These are phyloP conservation scores for Suhomyces yuchorum DNA, from an alignment of 1,139 yeast genomes.

Conservation along the genomic window DNA sequence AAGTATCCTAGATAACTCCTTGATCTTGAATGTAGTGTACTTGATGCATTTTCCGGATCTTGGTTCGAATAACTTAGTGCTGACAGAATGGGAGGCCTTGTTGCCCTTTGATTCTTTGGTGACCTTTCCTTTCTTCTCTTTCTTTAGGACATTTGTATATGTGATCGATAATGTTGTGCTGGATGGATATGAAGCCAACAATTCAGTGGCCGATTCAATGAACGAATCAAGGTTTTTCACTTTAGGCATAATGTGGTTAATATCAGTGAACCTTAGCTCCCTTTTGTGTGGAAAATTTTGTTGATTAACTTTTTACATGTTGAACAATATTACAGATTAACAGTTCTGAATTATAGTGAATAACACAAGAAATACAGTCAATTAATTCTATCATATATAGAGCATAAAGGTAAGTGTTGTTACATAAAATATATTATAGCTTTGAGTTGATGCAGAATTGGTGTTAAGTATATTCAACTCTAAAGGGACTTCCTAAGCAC, in stretches of 20 bases:
- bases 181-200: constrained; percentile 42
- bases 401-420: not conserved
- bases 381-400: not conserved
- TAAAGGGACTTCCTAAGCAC: no score
- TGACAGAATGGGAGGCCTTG: constrained; percentile 42
- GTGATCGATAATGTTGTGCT: constrained; percentile 44
- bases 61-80: constrained; percentile 74
- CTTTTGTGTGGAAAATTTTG: constrained; percentile 8
- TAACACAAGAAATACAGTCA: not conserved
- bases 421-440: no score
- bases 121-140: constrained; percentile 26
- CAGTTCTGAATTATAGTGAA: not conserved
- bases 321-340: not conserved
- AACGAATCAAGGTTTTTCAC: constrained; percentile 33
- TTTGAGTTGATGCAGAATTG: no score
- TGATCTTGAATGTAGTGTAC: constrained; percentile 61
- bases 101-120: constrained; percentile 22
- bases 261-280: not conserved
- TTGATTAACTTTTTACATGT: constrained; percentile 8
- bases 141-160: constrained; percentile 35
- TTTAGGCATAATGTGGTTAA: constrained; percentile 13
- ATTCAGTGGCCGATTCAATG: constrained; percentile 35
- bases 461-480: no score
- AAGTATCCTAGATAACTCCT: constrained; percentile 77
- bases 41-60: constrained; percentile 67